phyloP scores from a whole-genome alignment of 2,329 filamentous ascomycete species.

The Ceratocystis huliohia region DNA sequence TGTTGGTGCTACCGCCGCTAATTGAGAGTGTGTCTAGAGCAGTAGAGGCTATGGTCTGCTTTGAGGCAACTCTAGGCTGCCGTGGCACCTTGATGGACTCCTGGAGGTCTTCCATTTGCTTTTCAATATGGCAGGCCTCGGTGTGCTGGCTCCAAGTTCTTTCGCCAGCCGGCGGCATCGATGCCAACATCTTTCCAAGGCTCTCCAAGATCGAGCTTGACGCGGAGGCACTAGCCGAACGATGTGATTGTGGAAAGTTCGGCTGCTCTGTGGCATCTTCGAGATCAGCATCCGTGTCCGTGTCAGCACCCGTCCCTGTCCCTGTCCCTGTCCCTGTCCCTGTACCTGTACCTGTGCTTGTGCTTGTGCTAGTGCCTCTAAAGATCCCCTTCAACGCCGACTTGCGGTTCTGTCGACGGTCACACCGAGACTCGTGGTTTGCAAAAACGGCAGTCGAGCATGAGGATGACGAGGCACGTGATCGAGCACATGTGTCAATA shows the following conservation, averaged over 20 bases:
- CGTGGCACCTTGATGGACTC: not conserved
- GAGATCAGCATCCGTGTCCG: not conserved
- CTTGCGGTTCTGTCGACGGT: conserved; percentile 2
- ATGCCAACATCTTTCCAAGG: not conserved
- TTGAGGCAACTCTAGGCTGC: not conserved
- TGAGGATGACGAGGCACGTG: not conserved
- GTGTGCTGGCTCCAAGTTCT: conserved; percentile 3
- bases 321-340: not conserved
- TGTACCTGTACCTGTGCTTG: not conserved
- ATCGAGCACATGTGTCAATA: not conserved
- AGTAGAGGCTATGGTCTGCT: not conserved
- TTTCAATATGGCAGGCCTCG: conserved; percentile 5
- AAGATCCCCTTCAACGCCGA: not conserved
- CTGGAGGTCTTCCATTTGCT: not conserved
- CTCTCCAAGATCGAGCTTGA: not conserved
- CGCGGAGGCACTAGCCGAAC: not conserved
- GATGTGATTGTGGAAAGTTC: not conserved
- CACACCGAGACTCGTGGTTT: not conserved
- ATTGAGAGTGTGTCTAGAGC: not conserved
- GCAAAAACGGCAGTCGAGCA: not conserved
- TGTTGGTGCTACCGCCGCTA: not conserved
- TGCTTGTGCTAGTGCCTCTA: not conserved
- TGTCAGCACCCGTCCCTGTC: not conserved
- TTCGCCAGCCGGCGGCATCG: not conserved
- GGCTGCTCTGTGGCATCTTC: not conserved